These are phyloP conservation scores for Murraya koenigii DNA, from an alignment of 345 rosid species.

Conservation along the genomic window DNA sequence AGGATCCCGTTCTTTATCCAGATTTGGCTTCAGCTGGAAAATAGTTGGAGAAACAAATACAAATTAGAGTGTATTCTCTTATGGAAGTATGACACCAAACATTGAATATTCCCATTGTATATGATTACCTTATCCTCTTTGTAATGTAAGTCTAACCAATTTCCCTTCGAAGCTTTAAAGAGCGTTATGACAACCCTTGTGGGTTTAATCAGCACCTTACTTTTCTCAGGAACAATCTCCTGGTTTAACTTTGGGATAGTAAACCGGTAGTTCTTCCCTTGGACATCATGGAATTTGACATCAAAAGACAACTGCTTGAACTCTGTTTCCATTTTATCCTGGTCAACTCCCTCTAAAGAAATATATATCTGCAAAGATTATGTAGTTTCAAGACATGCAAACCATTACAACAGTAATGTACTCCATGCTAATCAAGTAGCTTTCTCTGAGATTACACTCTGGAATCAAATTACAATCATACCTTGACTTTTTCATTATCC, in stretches of 20 bases:
- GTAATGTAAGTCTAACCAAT: slow-evolving; percentile 81
- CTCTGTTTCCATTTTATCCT: slow-evolving; percentile 67
- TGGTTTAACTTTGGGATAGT: slow-evolving; percentile 66
- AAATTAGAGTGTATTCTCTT: not conserved
- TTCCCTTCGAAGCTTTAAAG: slow-evolving; percentile 75
- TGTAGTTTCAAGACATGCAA: not conserved
- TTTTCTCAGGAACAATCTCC: slow-evolving; percentile 80
- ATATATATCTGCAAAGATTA: slow-evolving; percentile 53
- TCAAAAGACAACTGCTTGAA: slow-evolving; percentile 67
- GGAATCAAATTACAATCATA: slow-evolving; percentile 17
- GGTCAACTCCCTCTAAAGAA: slow-evolving; percentile 71
- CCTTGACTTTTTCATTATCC: slow-evolving; percentile 95
- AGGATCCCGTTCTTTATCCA: slow-evolving; percentile 77
- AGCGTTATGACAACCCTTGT: slow-evolving; percentile 59
- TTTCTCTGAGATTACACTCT: not conserved
- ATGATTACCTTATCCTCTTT: slow-evolving; percentile 85
- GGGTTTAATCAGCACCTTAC: slow-evolving; percentile 74
- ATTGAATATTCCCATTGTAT: not conserved
- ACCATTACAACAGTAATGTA: not conserved
- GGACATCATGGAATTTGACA: slow-evolving; percentile 69
- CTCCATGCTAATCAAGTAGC: not conserved
- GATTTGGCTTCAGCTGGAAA: slow-evolving; percentile 71
- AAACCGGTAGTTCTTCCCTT: slow-evolving; percentile 81
- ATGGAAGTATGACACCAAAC: not conserved
- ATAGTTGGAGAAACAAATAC: not conserved